Evolutionary conservation across 1,284 basidiomycete species (phyloP).

Genomic region (Thelephora terrestris): DNA sequence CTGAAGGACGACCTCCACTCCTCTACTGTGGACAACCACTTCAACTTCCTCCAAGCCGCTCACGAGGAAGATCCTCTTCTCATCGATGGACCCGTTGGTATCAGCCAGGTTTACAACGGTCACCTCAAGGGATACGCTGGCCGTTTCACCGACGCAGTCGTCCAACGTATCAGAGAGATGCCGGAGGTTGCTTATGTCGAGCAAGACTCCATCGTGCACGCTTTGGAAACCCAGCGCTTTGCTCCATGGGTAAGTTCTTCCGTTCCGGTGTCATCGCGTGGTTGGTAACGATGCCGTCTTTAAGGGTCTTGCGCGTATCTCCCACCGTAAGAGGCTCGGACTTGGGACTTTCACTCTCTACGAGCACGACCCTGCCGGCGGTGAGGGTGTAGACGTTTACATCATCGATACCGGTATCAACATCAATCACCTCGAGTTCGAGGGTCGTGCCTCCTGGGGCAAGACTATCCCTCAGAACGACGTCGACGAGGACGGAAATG

Average conservation of each 20-base stretch:
- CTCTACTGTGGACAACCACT: conserved; percentile 57
- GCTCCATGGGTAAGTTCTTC: conserved; percentile 80
- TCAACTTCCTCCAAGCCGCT: conserved; percentile 57
- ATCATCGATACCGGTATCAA: conserved; percentile 87
- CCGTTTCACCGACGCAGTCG: conserved; percentile 62
- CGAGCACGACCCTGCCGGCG: conserved; percentile 64
- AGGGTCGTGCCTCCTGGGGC: conserved; percentile 33
- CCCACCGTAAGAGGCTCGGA: conserved; percentile 72
- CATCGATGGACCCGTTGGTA: conserved; percentile 32
- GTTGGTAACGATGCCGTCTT: neutral
- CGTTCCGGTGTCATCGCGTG: neutral
- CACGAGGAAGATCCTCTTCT: conserved; percentile 44
- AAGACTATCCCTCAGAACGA: conserved; percentile 45
- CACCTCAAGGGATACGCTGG: conserved; percentile 82
- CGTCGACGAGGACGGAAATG: conserved; percentile 29
- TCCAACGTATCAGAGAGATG: conserved; percentile 75
- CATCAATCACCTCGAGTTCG: conserved; percentile 78
- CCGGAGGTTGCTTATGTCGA: conserved; percentile 94
- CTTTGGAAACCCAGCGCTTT: conserved; percentile 54
- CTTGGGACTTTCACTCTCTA: conserved; percentile 88
- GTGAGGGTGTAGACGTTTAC: conserved; percentile 88
- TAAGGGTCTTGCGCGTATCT: conserved; percentile 91
- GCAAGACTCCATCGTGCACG: conserved; percentile 81
- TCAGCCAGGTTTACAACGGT: conserved; percentile 65
- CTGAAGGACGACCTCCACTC: conserved; percentile 63